These are phyloP conservation scores for Fusarium sp. DNA, from an alignment of 2,329 filamentous ascomycete species.

Conservation along the genomic window DNA sequence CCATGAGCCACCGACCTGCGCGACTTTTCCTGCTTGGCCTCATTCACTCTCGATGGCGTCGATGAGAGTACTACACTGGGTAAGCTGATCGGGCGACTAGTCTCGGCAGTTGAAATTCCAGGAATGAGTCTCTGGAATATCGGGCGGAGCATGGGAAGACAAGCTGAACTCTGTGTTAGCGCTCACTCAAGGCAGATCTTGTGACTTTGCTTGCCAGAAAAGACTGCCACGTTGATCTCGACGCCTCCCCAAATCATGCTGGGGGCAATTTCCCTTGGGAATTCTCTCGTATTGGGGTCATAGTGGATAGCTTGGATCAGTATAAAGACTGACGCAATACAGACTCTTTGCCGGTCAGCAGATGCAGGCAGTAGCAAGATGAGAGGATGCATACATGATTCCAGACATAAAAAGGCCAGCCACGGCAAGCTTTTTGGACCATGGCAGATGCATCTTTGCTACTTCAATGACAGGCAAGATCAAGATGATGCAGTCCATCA, in stretches of 20 bases:
- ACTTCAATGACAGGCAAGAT: conserved; percentile 46
- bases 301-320: conserved; percentile 34
- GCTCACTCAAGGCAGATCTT: neutral
- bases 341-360: conserved; percentile 34
- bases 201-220: conserved; percentile 33
- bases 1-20: neutral
- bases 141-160: neutral
- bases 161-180: neutral
- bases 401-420: conserved; percentile 44
- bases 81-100: neutral
- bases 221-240: conserved; percentile 43
- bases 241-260: conserved; percentile 43
- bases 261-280: conserved; percentile 37
- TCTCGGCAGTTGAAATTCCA: neutral
- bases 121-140: neutral
- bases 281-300: conserved; percentile 25
- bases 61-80: neutral
- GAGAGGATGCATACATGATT: conserved; percentile 30
- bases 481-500: conserved; percentile 48
- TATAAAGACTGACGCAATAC: conserved; percentile 40
- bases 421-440: conserved; percentile 41
- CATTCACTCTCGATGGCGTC: neutral
- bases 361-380: neutral
- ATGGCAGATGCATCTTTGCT: conserved; percentile 38
- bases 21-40: neutral